Evolutionary conservation across 2,329 filamentous ascomycete genomes (phyloP), one percentile per base, ranked within the genome.

Genomic region (Alternaria gansuensis): DNA sequence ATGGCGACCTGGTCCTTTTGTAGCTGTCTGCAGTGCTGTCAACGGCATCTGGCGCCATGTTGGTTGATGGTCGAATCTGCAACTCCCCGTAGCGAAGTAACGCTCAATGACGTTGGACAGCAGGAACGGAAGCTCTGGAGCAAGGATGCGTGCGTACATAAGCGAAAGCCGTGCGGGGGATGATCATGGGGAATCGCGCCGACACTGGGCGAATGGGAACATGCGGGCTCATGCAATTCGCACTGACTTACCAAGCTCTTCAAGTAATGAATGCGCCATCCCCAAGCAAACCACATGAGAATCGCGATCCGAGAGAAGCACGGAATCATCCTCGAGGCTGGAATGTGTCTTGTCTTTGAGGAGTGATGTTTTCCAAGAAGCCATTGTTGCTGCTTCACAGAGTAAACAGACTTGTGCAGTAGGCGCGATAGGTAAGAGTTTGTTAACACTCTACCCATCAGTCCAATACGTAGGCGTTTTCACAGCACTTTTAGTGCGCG

Each of bases 161-260:
- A 65, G 62, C 62, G 58, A 63, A 54, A 31, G 28, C 24, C 40
- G 28, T 40, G 58, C 37, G 45, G 58, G 50, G 55, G 49, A 61
- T 49, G 49, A 44, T 45, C 51, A 51, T 46, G 36, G 39, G 29
- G 40, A 6, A 24, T 51, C 63, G 68, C 51, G 39, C 68, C 68
- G 68, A 69, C 67, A 66, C 58, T 50, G 24, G 26, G 41, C 68
- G 53, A 71, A 71, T 71, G 40, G 58, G 61, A 36, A 40, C 24
- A 9, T 24, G 21, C 40, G 54, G 62, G 57, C 39, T 23, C 44
- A 33, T 34, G 33, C 23, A 50, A 13, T 34, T 21, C 28, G 23
- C 34, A 24, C 43, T 13, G 36, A 50, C 49, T 40, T 39, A 39
- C 41, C 11, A 34, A 48, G 37, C 37, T 40, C 28, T 13, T 45